Evolutionary conservation across 345 rosid species (phyloP), one percentile per base, ranked within the genome.

Genomic region (Salix koriyanagi): DNA sequence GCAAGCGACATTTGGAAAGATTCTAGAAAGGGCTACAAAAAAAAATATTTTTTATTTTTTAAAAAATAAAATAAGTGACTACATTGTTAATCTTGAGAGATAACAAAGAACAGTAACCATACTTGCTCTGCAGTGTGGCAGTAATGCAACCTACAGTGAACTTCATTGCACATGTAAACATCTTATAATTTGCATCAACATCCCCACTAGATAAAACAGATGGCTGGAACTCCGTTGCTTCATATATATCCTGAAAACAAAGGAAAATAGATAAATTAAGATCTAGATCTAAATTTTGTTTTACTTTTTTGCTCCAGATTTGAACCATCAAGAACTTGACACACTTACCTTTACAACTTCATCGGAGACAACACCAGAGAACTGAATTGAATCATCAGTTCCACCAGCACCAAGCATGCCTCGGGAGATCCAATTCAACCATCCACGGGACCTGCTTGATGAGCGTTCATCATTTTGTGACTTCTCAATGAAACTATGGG

Each of bases 371-470:
- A 91, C 89, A 69, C 98, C 98, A 79, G 97, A 92, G 83, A 94
- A 94, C 79, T 92, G 98, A 82, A 89, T 85, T 76, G 95, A 89
- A 79, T 91, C 98, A 72, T 91, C 97, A 46, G 98, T 92, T 60
- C 97, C 98, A 70, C 97, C 98, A 73, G 98, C 98, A 83, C 98
- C 97, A 76, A 92, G 98, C 98, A 94, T 94, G 72, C 98, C 97
- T 72, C 95, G 92, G 37, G 98, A 94, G 72, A 94, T 86, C 97
- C 97, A 92, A 79, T 94, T 94, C 86, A 92, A 86, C 98, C 98
- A 94, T 75, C 98, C 97, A 76, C 91, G 88, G 21, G 97, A 87
- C 84, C 85, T 87, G 81, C 86, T 86, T 19, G 82, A 84, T 56
- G 80, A 79, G 42, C 52, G 90, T 65, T 84, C 93, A 71, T 90